Base-by-base conservation (phyloP, 2,329 filamentous ascomycete species). In the Pseudomassariella vexata region DNA sequence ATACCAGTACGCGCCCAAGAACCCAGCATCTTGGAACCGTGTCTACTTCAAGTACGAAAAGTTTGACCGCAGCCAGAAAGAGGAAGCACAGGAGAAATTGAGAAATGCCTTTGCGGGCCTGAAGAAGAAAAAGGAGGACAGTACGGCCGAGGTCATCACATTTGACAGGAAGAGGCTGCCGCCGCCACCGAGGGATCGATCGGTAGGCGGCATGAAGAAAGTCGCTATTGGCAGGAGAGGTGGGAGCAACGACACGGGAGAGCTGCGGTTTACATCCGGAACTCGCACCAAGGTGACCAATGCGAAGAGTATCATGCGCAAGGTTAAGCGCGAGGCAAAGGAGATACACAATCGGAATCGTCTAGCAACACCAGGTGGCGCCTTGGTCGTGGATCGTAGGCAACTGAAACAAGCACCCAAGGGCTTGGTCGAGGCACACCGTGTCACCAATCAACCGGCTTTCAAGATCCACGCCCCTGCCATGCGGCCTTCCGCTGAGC, bases 1-100 rank as follows among this genome's bases (percentile, higher is more conserved):
- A 27, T 77, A 82, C 50, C 73, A 76, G 17, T 74, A 79, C 44
- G 65, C 76, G 16, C 84, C 85, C 1, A 68, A 70, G 34, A 71
- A 85, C 40, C 76, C 81, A 0, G 65, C 66, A 21, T 78, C 77
- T 38, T 95, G 88, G 88, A 77, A 81, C 52, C 77, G 82, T 34
- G 69, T 94, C 10, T 95, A 94, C 61, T 65, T 70, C 42, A 76
- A 78, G 41, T 80, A 89, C 50, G 70, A 75, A 42, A 65, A 64
- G 24, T 66, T 80, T 40, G 71, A 78, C 22, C 63, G 74, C 20
- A 60, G 68, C 31, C 66, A 74, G 32, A 66, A 82, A 6, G 65
- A 66, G 5, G 63, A 65, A 15, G 79, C 81, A 42, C 70, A 76
- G 36, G 69, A 67, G 37, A 66, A 65, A 32, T 63, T 87, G 35